Base-by-base conservation (phyloP, 2,329 filamentous ascomycete genomes). In the Trichoderma koningii region DNA sequence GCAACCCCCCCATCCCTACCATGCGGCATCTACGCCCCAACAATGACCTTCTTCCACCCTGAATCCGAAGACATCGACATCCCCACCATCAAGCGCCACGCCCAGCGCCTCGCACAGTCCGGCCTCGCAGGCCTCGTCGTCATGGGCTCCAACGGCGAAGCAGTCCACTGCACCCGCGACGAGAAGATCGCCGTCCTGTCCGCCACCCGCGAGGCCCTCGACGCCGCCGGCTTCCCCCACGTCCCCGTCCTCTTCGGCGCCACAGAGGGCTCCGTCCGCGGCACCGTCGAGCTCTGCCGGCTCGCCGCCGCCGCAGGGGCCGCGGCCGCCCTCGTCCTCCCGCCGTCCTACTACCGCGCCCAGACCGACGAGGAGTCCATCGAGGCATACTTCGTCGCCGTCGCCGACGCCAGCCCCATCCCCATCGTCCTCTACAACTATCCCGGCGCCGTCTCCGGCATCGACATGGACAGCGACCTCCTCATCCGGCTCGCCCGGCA, bases 361-460 rank as follows among this genome's bases (percentile, higher is more conserved):
- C 88, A 89, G 70, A 88, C 91, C 76, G 89, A 91, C 74, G 89
- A 93, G 71, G 83, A 87, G 57, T 84, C 90, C 66, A 82, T 96
- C 66, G 84, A 88, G 73, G 85, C 89, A 70, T 93, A 90, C 80
- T 93, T 89, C 80, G 85, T 81, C 63, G 83, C 84, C 64, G 90
- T 96, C 5, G 92, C 92, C 55, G 89, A 94, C 75, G 82, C 77
- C 45, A 91, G 88, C 57, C 89, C 91, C 5, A 79, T 95, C 9
- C 91, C 91, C n/a, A 76, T 96, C 63, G 85, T 96, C 69, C 81
- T 96, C 55, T 96, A 96, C 85, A 96, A 96, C 82, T 96, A 95
- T 80, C 92, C 92, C 0, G 92, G 91, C 59, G 92, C 91, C 56
- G 92, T 95, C 6, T 85, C 91, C 6, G 92, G 92, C 57, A 90